Conservation (phyloP, 768 basidiomycete species). For the Leccinum truebloodii region DNA sequence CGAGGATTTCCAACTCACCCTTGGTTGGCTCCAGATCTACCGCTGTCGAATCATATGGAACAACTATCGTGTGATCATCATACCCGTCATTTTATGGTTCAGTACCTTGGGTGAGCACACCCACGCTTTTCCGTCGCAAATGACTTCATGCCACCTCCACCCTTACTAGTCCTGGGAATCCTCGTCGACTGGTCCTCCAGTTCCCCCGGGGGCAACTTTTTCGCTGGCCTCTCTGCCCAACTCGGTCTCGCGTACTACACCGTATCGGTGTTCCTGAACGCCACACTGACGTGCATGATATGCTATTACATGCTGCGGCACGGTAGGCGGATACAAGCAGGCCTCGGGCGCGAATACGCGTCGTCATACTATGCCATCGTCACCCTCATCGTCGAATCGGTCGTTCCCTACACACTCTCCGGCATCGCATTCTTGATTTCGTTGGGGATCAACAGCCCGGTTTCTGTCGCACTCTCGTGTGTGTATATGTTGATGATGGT, state of each 20-base stretch:
- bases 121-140: neutral
- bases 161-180: slow-evolving; percentile 20
- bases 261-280: slow-evolving; percentile 18
- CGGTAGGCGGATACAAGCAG: slow-evolving; percentile 1
- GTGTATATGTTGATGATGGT: slow-evolving; percentile 27
- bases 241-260: slow-evolving; percentile 23
- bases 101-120: slow-evolving; percentile 21
- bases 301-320: slow-evolving; percentile 20
- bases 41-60: slow-evolving; percentile 41
- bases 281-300: slow-evolving; percentile 23
- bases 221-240: slow-evolving; percentile 8
- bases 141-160: neutral
- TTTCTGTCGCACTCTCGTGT: slow-evolving; percentile 9
- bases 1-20: slow-evolving; percentile 1
- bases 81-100: slow-evolving; percentile 27
- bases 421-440: slow-evolving; percentile 27
- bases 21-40: slow-evolving; percentile 34
- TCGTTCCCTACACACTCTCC: slow-evolving; percentile 26
- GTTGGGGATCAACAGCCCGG: slow-evolving; percentile 16
- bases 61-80: slow-evolving; percentile 6
- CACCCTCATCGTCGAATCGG: slow-evolving; percentile 23
- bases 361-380: slow-evolving; percentile 16
- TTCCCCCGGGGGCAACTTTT: slow-evolving; percentile 21
- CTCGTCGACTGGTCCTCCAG: slow-evolving; percentile 12
- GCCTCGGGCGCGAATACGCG: slow-evolving; percentile 21